Evolutionary conservation across 1,139 yeast genomes (phyloP), one percentile per base, ranked within the genome.

Genomic region (Suhomyces ambrosiae): DNA sequence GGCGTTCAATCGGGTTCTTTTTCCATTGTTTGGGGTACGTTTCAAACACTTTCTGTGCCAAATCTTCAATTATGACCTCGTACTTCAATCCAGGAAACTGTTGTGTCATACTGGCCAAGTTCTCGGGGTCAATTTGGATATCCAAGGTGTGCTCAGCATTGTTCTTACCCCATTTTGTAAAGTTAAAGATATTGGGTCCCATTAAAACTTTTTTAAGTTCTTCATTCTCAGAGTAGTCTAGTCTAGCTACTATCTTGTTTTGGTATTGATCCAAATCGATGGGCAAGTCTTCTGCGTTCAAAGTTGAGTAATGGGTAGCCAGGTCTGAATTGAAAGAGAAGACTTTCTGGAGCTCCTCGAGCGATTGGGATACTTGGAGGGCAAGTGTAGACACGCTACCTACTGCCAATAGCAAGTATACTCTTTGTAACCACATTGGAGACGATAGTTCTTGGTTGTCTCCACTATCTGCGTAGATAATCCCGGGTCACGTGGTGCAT

Each of bases 1-100:
- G 23, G 4, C 29, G 22, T 18, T 8, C 19, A 12, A 16, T 2
- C 14, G 19, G 7, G 29, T 39, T 23, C 7, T 30, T 45, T 23
- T 23, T 44, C 30, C 40, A 43, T 4, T 54, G 46, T 8, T 50
- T 42, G 2, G 86, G 83, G 44, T 62, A 79, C 0, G 84, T 70
- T 45, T 81, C 85, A 44, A 56, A 72, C 0, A 83, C 67, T 1
- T 68, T 61, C 48, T 76, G 80, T 1, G 84, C 67, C 41, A 84
- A 62, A 52, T 84, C 86, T 0, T 64, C 65, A 28, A 84, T 71
- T n/a, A 82, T 59, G 6, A 71, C 51, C 9, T 62, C 45, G 41
- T 60, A 68, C 4, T 54, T 34, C 27, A 63, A 32, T 9, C 41
- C 40, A 4, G 49, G 46, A 37, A 53, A 56, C 22, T 48, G 45